phyloP scores from a whole-genome alignment of 2,329 filamentous ascomycete species.

The Epichloe typhina region DNA sequence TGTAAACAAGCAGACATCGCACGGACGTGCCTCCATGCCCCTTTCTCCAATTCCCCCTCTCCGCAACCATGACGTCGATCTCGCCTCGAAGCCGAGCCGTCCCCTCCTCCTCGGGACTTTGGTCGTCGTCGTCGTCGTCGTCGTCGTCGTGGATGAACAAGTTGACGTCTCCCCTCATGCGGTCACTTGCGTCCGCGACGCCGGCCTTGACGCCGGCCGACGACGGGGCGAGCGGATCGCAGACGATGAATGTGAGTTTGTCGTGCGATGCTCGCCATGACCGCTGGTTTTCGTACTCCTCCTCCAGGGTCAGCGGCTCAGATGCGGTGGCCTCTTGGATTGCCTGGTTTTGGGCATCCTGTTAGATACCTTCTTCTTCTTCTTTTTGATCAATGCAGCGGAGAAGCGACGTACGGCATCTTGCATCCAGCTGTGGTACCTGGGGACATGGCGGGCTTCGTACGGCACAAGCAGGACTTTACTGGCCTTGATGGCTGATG shows the following conservation, averaged over 20 bases:
- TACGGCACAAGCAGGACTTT: conserved; percentile 72
- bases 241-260: conserved; percentile 88
- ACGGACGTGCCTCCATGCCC: conserved; percentile 57
- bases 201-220: conserved; percentile 16
- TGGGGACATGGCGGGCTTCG: conserved; percentile 63
- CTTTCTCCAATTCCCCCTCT: conserved; percentile 37
- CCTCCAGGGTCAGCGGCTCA: conserved; percentile 62
- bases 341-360: conserved; percentile 29
- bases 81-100: conserved; percentile 47
- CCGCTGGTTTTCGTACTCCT: conserved; percentile 85
- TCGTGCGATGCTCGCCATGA: conserved; percentile 72
- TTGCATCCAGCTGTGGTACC: conserved; percentile 88
- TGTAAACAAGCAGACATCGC: conserved; percentile 54
- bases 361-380: conserved; percentile 8
- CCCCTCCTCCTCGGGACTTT: background rate
- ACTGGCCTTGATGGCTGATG: conserved; percentile 51
- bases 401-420: conserved; percentile 39
- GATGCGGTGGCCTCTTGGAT: conserved; percentile 81
- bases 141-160: conserved; percentile 51
- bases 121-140: conserved; percentile 14
- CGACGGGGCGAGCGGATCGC: conserved; percentile 29
- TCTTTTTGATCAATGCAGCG: conserved; percentile 4
- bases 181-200: conserved; percentile 37
- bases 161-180: conserved; percentile 66
- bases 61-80: conserved; percentile 78